phyloP scores from a whole-genome alignment of 441 rosid species.

The Bocquillonia castaneifolia region DNA sequence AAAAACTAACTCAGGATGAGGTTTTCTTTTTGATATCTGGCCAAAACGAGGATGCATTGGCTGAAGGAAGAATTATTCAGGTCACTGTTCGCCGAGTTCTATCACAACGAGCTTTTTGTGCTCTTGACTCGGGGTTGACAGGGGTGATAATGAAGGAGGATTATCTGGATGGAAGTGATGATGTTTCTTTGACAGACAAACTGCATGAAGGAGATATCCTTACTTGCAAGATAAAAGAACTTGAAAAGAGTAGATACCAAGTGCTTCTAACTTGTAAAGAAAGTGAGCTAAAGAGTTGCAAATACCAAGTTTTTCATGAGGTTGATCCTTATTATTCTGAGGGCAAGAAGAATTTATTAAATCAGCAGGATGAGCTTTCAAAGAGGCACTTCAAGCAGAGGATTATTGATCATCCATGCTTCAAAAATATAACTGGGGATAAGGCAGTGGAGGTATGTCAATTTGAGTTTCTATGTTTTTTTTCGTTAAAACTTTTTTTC shows the following conservation, averaged over 20 bases:
- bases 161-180: constrained; percentile 50
- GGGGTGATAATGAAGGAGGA: constrained; percentile 78
- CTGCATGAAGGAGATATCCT: constrained; percentile 71
- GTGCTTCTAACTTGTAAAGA: constrained; percentile 68
- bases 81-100: constrained; percentile 61
- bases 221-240: constrained; percentile 69
- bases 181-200: constrained; percentile 55
- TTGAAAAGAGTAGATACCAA: constrained; percentile 67
- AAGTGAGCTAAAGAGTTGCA: constrained; percentile 62
- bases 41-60: constrained; percentile 69
- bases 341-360: constrained; percentile 49
- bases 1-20: constrained; percentile 67
- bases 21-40: constrained; percentile 75
- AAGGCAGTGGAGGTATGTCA: constrained; percentile 61
- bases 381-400: constrained; percentile 74
- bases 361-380: constrained; percentile 59
- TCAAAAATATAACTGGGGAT: constrained; percentile 68
- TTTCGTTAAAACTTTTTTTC: background rate
- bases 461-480: background rate
- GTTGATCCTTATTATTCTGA: constrained; percentile 64
- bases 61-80: constrained; percentile 74
- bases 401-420: constrained; percentile 78
- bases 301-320: constrained; percentile 24
- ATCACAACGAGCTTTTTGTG: constrained; percentile 73
- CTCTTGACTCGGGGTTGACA: constrained; percentile 69